Evolutionary conservation across 495 filamentous ascomycete genomes (phyloP).

Genomic region (Annulohypoxylon moriforme): DNA sequence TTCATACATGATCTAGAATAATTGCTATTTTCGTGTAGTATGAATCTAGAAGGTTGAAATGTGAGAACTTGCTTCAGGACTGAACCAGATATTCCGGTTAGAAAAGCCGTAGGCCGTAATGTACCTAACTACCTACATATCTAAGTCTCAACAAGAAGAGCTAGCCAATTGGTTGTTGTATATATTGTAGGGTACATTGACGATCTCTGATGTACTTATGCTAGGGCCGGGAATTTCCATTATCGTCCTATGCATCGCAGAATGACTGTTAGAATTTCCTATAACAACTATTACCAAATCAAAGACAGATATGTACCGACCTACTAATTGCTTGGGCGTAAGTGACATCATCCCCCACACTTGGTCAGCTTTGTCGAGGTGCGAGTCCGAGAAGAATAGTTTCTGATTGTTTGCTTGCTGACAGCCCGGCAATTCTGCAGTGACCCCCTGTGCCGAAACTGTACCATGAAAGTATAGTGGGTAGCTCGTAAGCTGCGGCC

Average conservation of each 20-base stretch:
- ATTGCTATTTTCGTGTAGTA: neutral
- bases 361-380: conserved; percentile 10
- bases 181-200: neutral
- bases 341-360: conserved; percentile 25
- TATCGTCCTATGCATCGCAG: neutral
- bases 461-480: conserved; percentile 13
- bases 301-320: conserved; percentile 4
- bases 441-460: conserved; percentile 15
- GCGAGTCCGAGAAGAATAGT: conserved; percentile 2
- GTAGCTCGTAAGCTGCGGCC: conserved; percentile 30
- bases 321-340: neutral
- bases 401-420: conserved; percentile 10
- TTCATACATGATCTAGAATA: neutral
- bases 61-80: neutral
- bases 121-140: neutral
- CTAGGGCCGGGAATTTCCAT: neutral
- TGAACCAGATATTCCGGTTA: neutral
- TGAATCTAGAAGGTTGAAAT: neutral
- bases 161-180: neutral
- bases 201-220: neutral
- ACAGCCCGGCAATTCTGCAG: conserved; percentile 22
- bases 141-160: neutral
- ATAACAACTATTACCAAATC: neutral
- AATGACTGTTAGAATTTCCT: neutral
- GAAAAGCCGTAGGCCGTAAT: neutral